phyloP scores from a whole-genome alignment of 2,329 filamentous ascomycete genomes.

The Didymella segeticola region DNA sequence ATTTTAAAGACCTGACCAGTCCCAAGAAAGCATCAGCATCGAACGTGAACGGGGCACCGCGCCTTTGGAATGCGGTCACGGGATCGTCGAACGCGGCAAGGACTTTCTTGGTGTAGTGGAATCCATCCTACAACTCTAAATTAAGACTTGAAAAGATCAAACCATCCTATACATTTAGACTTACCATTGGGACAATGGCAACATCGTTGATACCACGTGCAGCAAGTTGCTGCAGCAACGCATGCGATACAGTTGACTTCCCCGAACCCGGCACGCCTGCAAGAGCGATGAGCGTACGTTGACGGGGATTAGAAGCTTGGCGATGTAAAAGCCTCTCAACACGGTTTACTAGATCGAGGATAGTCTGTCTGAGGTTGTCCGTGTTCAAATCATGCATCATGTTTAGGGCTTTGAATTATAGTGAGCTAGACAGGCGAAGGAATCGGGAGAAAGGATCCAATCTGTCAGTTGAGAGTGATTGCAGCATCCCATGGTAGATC shows the following conservation, averaged over 20 bases:
- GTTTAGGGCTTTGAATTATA: not conserved
- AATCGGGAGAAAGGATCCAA: not conserved
- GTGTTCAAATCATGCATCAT: constrained; percentile 20
- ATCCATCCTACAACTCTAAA: constrained; percentile 30
- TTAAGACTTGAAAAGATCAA: not conserved
- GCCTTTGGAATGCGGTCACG: constrained; percentile 29
- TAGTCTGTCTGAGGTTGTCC: constrained; percentile 18
- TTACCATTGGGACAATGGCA: constrained; percentile 35
- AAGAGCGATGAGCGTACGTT: constrained; percentile 34
- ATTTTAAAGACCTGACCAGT: constrained; percentile 24
- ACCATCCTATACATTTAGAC: not conserved
- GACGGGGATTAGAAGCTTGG: constrained; percentile 27
- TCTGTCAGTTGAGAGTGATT: constrained; percentile 1
- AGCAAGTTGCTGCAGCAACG: constrained; percentile 30
- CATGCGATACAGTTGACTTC: constrained; percentile 35
- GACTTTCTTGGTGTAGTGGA: constrained; percentile 31
- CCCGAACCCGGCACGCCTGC: constrained; percentile 39
- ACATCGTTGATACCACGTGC: constrained; percentile 26
- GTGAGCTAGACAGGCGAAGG: not conserved
- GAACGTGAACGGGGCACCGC: constrained; percentile 38
- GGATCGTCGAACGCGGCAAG: constrained; percentile 28
- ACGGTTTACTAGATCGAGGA: constrained; percentile 29
- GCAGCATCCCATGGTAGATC: not conserved
- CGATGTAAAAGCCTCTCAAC: constrained; percentile 26
- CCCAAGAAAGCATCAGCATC: constrained; percentile 28